Conservation (phyloP, 2,329 filamentous ascomycete species). For the Xylariaceae sp. region DNA sequence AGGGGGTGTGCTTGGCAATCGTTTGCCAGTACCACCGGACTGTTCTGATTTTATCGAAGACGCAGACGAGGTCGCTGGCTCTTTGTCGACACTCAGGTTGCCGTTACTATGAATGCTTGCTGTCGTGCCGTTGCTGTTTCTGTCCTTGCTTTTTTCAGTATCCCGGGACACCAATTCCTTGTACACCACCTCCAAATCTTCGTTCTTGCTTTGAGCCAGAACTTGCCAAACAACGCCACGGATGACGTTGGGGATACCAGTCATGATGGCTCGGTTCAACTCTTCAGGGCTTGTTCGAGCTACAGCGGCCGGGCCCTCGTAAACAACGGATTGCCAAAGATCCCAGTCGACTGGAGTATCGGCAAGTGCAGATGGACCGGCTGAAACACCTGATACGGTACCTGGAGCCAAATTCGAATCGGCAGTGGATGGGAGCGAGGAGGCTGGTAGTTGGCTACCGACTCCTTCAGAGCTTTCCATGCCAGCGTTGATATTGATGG, state of each 20-base stretch:
- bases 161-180: slow-evolving; percentile 72
- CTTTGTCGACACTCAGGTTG: slow-evolving; percentile 55
- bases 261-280: slow-evolving; percentile 82
- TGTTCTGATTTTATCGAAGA: slow-evolving; percentile 79
- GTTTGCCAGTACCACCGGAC: slow-evolving; percentile 54
- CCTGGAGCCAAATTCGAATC: slow-evolving; percentile 73
- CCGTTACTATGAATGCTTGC: slow-evolving; percentile 49
- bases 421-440: slow-evolving; percentile 56
- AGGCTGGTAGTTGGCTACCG: slow-evolving; percentile 31
- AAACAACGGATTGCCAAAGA: slow-evolving; percentile 92
- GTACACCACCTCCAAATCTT: slow-evolving; percentile 83
- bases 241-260: slow-evolving; percentile 89
- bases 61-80: slow-evolving; percentile 67
- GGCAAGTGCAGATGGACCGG: slow-evolving; percentile 63
- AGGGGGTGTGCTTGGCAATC: slow-evolving; percentile 50
- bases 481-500: slow-evolving; percentile 23
- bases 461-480: slow-evolving; percentile 26
- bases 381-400: slow-evolving; percentile 74
- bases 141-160: slow-evolving; percentile 70
- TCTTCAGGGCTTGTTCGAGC: slow-evolving; percentile 84
- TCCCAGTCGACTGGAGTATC: slow-evolving; percentile 94
- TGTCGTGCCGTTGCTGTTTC: slow-evolving; percentile 49
- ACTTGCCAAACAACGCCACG: slow-evolving; percentile 99
- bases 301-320: slow-evolving; percentile 85
- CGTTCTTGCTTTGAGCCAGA: slow-evolving; percentile 88